Conservation (phyloP, 1,284 basidiomycete species). For the Rhodotorula sp. region DNA sequence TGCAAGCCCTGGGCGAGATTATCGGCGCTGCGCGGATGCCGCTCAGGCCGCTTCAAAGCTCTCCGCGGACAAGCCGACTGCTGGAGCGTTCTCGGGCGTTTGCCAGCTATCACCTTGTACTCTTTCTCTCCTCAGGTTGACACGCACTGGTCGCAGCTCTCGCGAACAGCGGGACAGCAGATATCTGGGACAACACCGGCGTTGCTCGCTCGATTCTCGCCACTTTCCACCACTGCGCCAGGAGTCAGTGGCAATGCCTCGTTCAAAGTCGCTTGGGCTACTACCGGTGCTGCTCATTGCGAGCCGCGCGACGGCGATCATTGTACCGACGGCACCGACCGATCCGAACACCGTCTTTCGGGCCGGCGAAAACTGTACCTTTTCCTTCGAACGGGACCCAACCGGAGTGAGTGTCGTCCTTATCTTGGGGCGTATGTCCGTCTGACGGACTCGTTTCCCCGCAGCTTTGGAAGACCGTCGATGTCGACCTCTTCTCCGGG, state of each 20-base stretch:
- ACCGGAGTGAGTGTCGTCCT: conserved; percentile 49
- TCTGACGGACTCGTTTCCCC: not conserved
- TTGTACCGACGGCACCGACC: not conserved
- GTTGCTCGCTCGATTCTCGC: too few species aligned
- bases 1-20: not conserved
- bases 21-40: not conserved
- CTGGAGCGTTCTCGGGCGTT: not conserved
- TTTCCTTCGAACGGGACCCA: conserved; percentile 60
- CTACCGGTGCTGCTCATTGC: too few species aligned
- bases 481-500: conserved; percentile 73
- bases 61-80: not conserved
- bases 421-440: too few species aligned
- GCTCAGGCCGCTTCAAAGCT: too few species aligned
- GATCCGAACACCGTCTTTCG: conserved; percentile 59
- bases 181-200: too few species aligned
- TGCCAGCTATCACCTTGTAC: too few species aligned
- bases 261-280: not conserved
- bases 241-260: not conserved
- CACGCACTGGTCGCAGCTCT: not conserved
- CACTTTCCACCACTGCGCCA: not conserved
- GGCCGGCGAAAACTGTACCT: conserved; percentile 58
- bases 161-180: too few species aligned
- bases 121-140: not conserved
- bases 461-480: conserved; percentile 22
- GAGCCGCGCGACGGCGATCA: not conserved